Percentiles rank a stretch among this genome's conserved stretches.
phyloP scores from a whole-genome alignment of 805 yeast genomes.

The Suhomyces tanzawaensis region DNA sequence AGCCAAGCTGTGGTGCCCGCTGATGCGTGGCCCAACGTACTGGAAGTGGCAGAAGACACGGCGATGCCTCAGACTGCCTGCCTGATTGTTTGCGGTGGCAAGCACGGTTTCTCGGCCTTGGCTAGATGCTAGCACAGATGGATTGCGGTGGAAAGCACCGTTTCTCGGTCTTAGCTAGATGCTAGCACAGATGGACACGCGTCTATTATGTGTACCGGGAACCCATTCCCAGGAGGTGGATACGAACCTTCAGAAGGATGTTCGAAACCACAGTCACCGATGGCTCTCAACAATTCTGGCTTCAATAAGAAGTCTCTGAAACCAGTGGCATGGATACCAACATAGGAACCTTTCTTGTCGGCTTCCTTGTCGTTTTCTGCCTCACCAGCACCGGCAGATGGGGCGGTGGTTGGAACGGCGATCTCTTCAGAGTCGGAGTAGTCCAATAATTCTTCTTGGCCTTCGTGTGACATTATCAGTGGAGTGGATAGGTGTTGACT shows the following conservation, averaged over 20 bases:
- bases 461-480: slow-evolving; percentile 78
- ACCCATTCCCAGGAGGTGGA: too few species aligned
- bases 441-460: slow-evolving; percentile 98
- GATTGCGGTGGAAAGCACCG: too few species aligned
- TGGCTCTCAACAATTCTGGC: slow-evolving; percentile 96
- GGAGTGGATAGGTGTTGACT: neutral
- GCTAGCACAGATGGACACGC: too few species aligned
- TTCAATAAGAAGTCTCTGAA: slow-evolving; percentile 95
- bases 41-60: too few species aligned
- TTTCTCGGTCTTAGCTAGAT: too few species aligned
- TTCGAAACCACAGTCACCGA: slow-evolving; percentile 98
- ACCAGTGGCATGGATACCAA: slow-evolving; percentile 97
- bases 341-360: slow-evolving; percentile 94
- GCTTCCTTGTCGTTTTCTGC: slow-evolving; percentile 57
- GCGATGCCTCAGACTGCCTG: too few species aligned
- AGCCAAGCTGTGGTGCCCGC: too few species aligned
- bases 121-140: too few species aligned
- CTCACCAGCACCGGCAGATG: slow-evolving; percentile 35
- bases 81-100: too few species aligned
- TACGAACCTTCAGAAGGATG: slow-evolving; percentile 98
- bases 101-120: too few species aligned
- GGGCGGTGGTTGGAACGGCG: slow-evolving; percentile 60
- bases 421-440: slow-evolving; percentile 98
- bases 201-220: too few species aligned
- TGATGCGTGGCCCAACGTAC: too few species aligned